Evolutionary conservation across 1,284 basidiomycete genomes (phyloP).

Genomic region (Coniferiporia weirii): DNA sequence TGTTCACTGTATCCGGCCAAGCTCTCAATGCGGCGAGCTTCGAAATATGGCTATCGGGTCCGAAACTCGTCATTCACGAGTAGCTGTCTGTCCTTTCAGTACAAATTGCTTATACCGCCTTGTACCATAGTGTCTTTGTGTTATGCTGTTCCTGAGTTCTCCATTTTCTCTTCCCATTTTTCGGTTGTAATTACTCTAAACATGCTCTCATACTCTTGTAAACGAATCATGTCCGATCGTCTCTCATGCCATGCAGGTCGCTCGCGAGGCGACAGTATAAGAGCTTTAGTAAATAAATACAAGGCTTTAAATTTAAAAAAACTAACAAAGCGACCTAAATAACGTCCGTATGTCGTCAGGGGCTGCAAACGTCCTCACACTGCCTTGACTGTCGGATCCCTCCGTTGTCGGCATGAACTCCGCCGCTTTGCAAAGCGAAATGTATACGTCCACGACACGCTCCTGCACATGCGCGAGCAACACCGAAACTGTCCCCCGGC

Average conservation of each 20-base stretch:
- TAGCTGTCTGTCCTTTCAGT: background rate
- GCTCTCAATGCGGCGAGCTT: background rate
- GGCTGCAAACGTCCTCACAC: constrained; percentile 4
- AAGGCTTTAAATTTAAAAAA: background rate
- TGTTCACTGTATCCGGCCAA: background rate
- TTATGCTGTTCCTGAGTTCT: background rate
- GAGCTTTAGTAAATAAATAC: background rate
- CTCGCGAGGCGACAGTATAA: background rate
- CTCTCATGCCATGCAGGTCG: background rate
- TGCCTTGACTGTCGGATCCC: background rate
- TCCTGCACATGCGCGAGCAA: constrained; percentile 73
- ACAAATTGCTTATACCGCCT: background rate
- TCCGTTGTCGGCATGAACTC: constrained; percentile 16
- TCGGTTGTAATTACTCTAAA: background rate
- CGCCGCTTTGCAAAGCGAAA: constrained; percentile 51
- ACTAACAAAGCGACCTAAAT: constrained; percentile 5
- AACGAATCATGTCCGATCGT: background rate
- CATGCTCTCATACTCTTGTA: background rate
- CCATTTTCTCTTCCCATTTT: background rate
- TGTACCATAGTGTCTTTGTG: constrained; percentile 12
- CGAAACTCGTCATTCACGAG: background rate
- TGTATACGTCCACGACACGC: constrained; percentile 69
- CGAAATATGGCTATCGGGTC: background rate
- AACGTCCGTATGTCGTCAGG: constrained; percentile 16
- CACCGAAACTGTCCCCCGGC: constrained; percentile 60